phyloP scores from a whole-genome alignment of 352 stramenopile genomes.

The Paralagenidium karlingii region DNA sequence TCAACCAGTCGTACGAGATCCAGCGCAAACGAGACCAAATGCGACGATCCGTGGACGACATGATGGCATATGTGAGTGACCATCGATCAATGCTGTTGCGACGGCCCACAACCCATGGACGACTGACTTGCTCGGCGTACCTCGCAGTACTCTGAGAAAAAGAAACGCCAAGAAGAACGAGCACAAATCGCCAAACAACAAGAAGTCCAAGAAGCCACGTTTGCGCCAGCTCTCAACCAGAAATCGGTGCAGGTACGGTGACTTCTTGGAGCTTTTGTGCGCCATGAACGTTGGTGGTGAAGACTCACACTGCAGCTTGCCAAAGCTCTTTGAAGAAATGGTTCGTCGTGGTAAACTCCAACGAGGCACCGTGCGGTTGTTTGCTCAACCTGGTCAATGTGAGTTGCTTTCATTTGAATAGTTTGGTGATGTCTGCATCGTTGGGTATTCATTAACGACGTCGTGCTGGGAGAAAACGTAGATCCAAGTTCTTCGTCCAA shows the following conservation, averaged over 20 bases:
- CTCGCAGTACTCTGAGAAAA: constrained; percentile 28
- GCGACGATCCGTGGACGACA: constrained; percentile 32
- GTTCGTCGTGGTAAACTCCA: constrained; percentile 23
- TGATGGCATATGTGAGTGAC: constrained; percentile 34
- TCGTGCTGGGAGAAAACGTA: neutral
- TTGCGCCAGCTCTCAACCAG: constrained; percentile 30
- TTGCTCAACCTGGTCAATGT: neutral
- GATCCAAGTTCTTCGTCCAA: neutral
- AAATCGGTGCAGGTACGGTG: constrained; percentile 22
- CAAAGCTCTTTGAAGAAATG: constrained; percentile 34
- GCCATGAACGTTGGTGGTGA: neutral
- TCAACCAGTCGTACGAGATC: constrained; percentile 27
- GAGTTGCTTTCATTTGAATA: constrained; percentile 1
- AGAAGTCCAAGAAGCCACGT: constrained; percentile 25
- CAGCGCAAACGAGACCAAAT: constrained; percentile 32
- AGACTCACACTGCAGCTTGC: neutral
- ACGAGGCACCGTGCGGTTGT: neutral
- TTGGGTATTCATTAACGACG: neutral
- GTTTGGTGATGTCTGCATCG: constrained; percentile 1
- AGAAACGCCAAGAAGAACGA: constrained; percentile 20
- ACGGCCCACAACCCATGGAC: too few relatives aligned
- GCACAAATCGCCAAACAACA: constrained; percentile 11
- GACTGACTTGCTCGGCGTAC: too few relatives aligned
- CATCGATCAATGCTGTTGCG: too few relatives aligned
- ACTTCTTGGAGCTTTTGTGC: neutral